Evolutionary conservation across 495 filamentous ascomycete genomes (phyloP), one percentile per base, ranked within the genome.

Genomic region (Physcia stellaris): DNA sequence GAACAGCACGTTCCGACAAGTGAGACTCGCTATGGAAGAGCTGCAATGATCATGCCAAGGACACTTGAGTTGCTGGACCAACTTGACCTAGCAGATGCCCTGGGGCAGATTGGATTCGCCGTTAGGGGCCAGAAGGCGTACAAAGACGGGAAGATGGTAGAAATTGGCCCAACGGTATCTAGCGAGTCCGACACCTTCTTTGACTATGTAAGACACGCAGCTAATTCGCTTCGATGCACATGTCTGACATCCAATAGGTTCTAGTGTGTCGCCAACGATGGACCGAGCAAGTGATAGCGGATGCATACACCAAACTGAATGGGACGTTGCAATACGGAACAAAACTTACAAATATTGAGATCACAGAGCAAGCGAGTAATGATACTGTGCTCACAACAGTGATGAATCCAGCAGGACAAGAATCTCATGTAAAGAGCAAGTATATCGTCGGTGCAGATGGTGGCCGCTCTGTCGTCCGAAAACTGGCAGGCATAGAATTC

Each of bases 101-200:
- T 71, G 29, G 51, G 55, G 1, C 68, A 73, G 49, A 47, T 64
- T 30, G 70, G 67, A 22, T 72, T 71, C 45, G 62, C 65, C n/a
- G 67, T 62, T 33, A 49, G 61, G n/a, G 48, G 58, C 12, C 66
- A 59, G 0, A 60, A 60, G 0, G 56, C 62, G 2, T 75, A 71
- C 48, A 59, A 59, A 30, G 40, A 62, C 41, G 63, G 64, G 12
- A 44, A 64, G 16, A 49, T 50, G 42, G 47, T 62, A 6, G n/a
- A n/a, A n/a, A 28, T 51, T 4, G 55, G 58, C 2, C 44, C 23
- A n/a, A 55, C 57, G 10, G 32, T 26, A 56, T 59, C 35, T 43
- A 47, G 54, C 15, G 60, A 60, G 48, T 50, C 45, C 18, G 58
- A 64, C 36, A 64, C 62, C 3, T 48, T 51, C 24, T 66, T 59